phyloP scores from a whole-genome alignment of 352 stramenopile species.

The Phytophthora megakarya region DNA sequence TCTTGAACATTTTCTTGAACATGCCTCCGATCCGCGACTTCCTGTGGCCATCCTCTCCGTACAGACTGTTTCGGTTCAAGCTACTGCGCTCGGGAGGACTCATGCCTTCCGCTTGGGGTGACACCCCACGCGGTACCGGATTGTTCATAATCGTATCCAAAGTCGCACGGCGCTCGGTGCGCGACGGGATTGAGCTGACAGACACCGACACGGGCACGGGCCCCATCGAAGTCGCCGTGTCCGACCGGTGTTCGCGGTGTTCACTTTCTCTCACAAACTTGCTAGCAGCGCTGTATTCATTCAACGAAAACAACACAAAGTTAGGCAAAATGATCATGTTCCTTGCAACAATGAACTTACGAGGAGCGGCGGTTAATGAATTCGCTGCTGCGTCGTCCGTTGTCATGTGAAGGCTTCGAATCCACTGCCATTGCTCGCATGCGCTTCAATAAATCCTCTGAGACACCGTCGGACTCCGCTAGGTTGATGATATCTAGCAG shows the following conservation, averaged over 20 bases:
- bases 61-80: slow-evolving; percentile 53
- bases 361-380: slow-evolving; percentile 33
- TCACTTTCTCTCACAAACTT: slow-evolving; percentile 30
- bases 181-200: slow-evolving; percentile 30
- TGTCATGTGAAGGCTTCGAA: slow-evolving; percentile 70
- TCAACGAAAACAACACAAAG: slow-evolving; percentile 9
- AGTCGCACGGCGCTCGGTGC: slow-evolving; percentile 46
- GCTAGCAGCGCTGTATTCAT: slow-evolving; percentile 17
- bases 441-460: slow-evolving; percentile 46
- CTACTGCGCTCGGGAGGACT: slow-evolving; percentile 40
- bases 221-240: slow-evolving; percentile 65
- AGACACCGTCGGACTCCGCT: slow-evolving; percentile 59
- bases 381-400: slow-evolving; percentile 42
- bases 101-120: slow-evolving; percentile 32
- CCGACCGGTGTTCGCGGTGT: slow-evolving; percentile 53
- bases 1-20: slow-evolving; percentile 93
- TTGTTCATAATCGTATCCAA: slow-evolving; percentile 64
- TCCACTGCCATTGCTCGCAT: slow-evolving; percentile 71
- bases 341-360: slow-evolving; percentile 26
- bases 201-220: slow-evolving; percentile 67
- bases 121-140: slow-evolving; percentile 31
- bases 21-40: slow-evolving; percentile 85
- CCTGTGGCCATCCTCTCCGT: slow-evolving; percentile 64
- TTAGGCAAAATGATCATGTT: slow-evolving; percentile 8
- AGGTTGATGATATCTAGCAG: slow-evolving; percentile 50